phyloP scores from a whole-genome alignment of 495 filamentous ascomycete genomes.

The Lasiosphaeria ovina region DNA sequence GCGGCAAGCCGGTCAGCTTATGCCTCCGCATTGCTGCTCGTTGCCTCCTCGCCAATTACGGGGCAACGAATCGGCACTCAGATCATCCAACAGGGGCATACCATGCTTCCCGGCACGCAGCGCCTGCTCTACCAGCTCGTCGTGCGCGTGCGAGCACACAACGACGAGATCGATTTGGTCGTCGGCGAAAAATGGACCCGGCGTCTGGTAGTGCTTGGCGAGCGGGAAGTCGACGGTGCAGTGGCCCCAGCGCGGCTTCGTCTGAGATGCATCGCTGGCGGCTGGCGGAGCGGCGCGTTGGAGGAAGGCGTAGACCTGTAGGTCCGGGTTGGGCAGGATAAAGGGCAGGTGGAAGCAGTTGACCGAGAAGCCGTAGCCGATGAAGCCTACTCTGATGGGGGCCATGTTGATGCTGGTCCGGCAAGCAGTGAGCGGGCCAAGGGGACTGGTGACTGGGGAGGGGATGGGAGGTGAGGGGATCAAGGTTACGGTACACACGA shows the following conservation, averaged over 20 bases:
- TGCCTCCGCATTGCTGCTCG: neutral
- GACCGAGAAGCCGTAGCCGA: constrained; percentile 58
- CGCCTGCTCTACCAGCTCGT: constrained; percentile 56
- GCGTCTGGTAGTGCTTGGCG: constrained; percentile 40
- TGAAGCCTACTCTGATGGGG: constrained; percentile 35
- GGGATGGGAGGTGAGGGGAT: too few species aligned
- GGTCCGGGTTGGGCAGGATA: constrained; percentile 57
- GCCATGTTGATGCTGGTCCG: constrained; percentile 6
- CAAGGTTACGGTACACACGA: too few species aligned
- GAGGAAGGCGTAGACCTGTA: constrained; percentile 55
- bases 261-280: constrained; percentile 2
- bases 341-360: constrained; percentile 76
- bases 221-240: constrained; percentile 37
- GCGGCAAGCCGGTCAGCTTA: neutral
- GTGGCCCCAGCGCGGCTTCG: constrained; percentile 23
- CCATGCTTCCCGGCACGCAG: constrained; percentile 65
- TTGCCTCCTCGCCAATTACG: too few species aligned
- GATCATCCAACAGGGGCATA: neutral
- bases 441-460: too few species aligned
- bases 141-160: constrained; percentile 63
- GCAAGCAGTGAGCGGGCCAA: too few species aligned
- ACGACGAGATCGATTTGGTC: constrained; percentile 60
- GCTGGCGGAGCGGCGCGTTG: constrained; percentile 31
- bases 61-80: too few species aligned
- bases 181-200: constrained; percentile 60